Evolutionary conservation across 179 eudicot species (phyloP).

Genomic region (Dionaea muscipula): DNA sequence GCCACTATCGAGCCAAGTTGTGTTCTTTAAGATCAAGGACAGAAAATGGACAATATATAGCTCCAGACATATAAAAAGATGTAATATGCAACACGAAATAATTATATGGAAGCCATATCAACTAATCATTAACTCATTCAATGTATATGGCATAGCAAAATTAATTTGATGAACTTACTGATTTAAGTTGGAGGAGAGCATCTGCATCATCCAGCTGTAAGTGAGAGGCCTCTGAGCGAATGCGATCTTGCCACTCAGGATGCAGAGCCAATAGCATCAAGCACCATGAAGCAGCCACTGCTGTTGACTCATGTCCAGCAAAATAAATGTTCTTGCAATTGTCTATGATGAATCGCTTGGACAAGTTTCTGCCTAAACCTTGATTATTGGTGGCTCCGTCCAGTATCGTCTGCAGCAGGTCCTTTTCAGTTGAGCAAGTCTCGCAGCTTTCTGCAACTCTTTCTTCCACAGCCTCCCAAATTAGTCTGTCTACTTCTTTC

Average conservation of each 20-base stretch:
- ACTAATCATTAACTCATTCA: no score
- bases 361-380: constrained; percentile 17
- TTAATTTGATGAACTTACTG: constrained; percentile 20
- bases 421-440: constrained; percentile 14
- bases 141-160: neutral
- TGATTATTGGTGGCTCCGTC: constrained; percentile 24
- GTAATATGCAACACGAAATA: no score
- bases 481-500: constrained; percentile 26
- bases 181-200: constrained; percentile 50
- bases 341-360: constrained; percentile 54
- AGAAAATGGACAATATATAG: no score
- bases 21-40: no score
- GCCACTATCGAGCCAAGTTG: no score
- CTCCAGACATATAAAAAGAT: no score
- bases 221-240: constrained; percentile 35
- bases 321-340: constrained; percentile 85
- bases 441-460: constrained; percentile 18
- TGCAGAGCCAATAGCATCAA: constrained; percentile 59
- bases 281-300: constrained; percentile 80
- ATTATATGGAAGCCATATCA: no score
- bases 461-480: constrained; percentile 35
- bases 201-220: constrained; percentile 24
- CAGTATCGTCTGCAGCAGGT: constrained; percentile 28
- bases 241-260: constrained; percentile 64
- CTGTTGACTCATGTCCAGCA: constrained; percentile 84